phyloP scores from a whole-genome alignment of 768 basidiomycete genomes.

The Ephemerocybe angulata region DNA sequence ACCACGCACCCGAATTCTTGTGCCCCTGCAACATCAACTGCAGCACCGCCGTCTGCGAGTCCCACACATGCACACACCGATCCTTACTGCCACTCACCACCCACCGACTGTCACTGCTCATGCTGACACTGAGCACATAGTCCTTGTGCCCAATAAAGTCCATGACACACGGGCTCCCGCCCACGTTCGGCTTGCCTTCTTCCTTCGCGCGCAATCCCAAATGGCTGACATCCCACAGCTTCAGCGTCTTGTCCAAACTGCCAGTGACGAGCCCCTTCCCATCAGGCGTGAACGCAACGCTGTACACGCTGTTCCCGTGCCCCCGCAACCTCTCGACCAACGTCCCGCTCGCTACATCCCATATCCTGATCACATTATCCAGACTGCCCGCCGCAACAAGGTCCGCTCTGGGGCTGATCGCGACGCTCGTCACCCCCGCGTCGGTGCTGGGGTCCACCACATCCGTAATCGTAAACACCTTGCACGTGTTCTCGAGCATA shows the following conservation, averaged over 20 bases:
- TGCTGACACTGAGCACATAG: conserved; percentile 56
- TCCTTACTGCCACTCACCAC: conserved; percentile 95
- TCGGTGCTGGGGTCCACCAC: conserved; percentile 45
- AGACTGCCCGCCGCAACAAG: conserved; percentile 66
- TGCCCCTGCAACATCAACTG: conserved; percentile 90
- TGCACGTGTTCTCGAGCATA: conserved; percentile 35
- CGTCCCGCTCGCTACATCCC: conserved; percentile 65
- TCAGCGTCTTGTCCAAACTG: conserved; percentile 84
- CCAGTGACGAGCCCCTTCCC: conserved; percentile 89
- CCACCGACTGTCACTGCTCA: conserved; percentile 90
- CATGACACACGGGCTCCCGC: conserved; percentile 7
- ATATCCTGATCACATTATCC: conserved; percentile 76
- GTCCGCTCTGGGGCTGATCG: conserved; percentile 71
- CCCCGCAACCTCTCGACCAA: conserved; percentile 75
- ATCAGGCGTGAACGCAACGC: conserved; percentile 89
- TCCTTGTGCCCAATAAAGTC: conserved; percentile 83
- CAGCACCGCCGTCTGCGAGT: conserved; percentile 67
- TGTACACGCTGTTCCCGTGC: conserved; percentile 83
- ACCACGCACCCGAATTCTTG: conserved; percentile 48
- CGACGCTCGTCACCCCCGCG: conserved; percentile 74
- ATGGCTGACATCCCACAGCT: conserved; percentile 82
- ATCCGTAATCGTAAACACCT: conserved; percentile 48
- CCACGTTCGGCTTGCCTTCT: conserved; percentile 1
- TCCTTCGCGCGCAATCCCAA: conserved; percentile 36
- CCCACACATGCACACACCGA: conserved; percentile 93